Conservation (phyloP, 2,329 filamentous ascomycete genomes). For the Pezicula rhizophila region DNA sequence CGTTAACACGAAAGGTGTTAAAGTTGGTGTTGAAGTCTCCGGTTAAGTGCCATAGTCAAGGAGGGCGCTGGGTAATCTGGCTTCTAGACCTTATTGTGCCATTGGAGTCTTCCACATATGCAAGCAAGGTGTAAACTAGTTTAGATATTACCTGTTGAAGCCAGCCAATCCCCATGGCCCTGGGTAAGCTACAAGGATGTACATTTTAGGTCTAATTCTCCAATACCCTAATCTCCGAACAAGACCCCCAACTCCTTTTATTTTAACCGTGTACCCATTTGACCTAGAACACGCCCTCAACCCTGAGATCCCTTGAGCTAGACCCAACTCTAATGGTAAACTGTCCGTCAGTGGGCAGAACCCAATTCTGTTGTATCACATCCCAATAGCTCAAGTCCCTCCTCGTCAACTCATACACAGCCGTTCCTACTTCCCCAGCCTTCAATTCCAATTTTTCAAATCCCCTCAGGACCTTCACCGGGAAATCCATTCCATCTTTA, state of each 20-base stretch:
- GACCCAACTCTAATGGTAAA: conserved; percentile 35
- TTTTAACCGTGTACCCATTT: not conserved
- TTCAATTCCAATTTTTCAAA: conserved; percentile 64
- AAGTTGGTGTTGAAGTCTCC: not conserved
- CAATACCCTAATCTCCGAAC: too few relatives aligned
- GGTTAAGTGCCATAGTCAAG: not conserved
- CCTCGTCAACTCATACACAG: conserved; percentile 54
- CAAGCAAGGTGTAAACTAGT: too few relatives aligned
- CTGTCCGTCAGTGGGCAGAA: conserved; percentile 43
- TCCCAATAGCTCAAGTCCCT: conserved; percentile 71
- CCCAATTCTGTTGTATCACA: conserved; percentile 61
- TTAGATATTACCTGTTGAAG: too few relatives aligned
- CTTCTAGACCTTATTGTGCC: too few relatives aligned
- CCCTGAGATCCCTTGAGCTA: conserved; percentile 30
- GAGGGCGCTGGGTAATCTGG: too few relatives aligned
- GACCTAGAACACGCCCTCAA: conserved; percentile 22
- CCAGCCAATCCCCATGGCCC: too few relatives aligned
- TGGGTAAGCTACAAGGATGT: too few relatives aligned
- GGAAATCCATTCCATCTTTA: conserved; percentile 45
- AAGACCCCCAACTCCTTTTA: too few relatives aligned
- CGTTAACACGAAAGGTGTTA: not conserved
- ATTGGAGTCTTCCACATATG: too few relatives aligned
- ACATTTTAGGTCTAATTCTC: too few relatives aligned
- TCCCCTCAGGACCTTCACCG: conserved; percentile 60
- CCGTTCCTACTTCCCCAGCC: conserved; percentile 42